These are phyloP conservation scores for Blepharisma stoltei DNA, from an alignment of 73 alveolate genomes.

Conservation along the genomic window DNA sequence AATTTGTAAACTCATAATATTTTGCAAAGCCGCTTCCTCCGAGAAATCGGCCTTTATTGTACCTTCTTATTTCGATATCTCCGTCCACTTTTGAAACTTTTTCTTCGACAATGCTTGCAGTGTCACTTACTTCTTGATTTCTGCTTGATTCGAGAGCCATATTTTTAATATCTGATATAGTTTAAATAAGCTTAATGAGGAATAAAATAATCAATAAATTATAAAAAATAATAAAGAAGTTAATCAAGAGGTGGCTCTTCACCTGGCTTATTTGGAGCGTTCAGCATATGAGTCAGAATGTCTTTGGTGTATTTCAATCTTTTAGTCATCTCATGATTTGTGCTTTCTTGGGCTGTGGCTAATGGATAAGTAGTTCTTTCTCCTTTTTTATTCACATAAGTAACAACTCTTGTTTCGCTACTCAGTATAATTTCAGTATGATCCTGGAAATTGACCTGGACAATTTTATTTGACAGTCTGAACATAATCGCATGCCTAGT, in stretches of 20 bases:
- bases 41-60: constrained; percentile 72
- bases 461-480: constrained; percentile 93
- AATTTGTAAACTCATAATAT: constrained; percentile 85
- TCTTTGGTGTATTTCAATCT: constrained; percentile 94
- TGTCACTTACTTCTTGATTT: no score
- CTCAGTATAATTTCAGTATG: constrained; percentile 90
- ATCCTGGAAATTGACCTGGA: constrained; percentile 95
- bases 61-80: constrained; percentile 63
- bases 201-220: no score
- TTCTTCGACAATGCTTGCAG: constrained; percentile 58
- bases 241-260: no score
- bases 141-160: no score
- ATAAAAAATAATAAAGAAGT: no score
- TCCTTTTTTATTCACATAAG: constrained; percentile 96
- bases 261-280: constrained; percentile 3
- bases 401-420: constrained; percentile 86
- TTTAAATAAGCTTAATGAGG: no score
- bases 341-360: constrained; percentile 81
- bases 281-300: constrained; percentile 72
- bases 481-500: constrained; percentile 96
- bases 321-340: constrained; percentile 93
- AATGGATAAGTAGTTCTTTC: constrained; percentile 89
- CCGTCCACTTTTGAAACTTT: constrained; percentile 61
- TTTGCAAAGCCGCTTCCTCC: constrained; percentile 98
- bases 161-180: no score